These are phyloP conservation scores for Cladosporium colombiae DNA, from an alignment of 2,329 filamentous ascomycete species.

Conservation along the genomic window DNA sequence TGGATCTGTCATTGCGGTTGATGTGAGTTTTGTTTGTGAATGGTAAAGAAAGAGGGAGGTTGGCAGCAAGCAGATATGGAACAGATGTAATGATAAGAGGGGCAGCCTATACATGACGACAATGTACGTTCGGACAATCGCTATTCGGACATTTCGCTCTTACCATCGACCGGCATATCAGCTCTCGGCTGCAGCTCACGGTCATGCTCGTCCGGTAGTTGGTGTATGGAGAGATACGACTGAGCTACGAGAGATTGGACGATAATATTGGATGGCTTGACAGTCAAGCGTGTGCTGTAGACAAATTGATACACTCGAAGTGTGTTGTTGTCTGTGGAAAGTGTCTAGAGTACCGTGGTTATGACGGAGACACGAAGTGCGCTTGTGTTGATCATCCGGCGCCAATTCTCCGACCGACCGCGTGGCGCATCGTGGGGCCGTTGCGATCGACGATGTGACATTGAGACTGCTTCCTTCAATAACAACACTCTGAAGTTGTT, in stretches of 20 bases:
- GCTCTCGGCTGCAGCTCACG: neutral
- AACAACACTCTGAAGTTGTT: neutral
- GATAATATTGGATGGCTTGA: neutral
- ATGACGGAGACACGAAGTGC: neutral
- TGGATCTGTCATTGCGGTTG: conserved; percentile 31
- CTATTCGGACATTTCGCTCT: conserved; percentile 19
- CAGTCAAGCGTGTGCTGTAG: neutral
- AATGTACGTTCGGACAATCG: conserved; percentile 13
- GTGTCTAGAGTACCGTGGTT: neutral
- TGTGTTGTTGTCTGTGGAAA: neutral
- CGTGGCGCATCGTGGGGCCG: neutral
- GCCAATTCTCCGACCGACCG: conserved; percentile 10
- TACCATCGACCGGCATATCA: conserved; percentile 17
- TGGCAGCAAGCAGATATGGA: neutral
- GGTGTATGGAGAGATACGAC: neutral
- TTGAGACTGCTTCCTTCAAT: neutral
- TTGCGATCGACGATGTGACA: neutral
- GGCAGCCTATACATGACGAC: neutral
- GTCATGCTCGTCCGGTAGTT: neutral
- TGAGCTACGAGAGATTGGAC: neutral
- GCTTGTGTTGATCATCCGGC: neutral
- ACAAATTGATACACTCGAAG: neutral
- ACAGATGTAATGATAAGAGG: conserved; percentile 1
- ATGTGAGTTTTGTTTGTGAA: neutral
- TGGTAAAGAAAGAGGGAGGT: neutral